Conservation (phyloP, 345 rosid genomes). For the Gossypium bickii region DNA sequence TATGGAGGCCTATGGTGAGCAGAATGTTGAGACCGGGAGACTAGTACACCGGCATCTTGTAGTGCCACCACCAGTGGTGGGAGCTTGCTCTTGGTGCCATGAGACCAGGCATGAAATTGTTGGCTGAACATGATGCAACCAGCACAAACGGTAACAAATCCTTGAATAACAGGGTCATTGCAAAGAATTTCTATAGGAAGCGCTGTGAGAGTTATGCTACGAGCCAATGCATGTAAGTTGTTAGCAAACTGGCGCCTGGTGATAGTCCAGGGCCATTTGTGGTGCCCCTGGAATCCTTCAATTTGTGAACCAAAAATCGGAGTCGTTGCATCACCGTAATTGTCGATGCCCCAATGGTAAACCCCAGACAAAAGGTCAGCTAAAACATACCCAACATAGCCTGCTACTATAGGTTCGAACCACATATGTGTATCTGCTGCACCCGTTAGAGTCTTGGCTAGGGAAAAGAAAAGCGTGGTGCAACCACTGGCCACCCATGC, state of each 20-base stretch:
- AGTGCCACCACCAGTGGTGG: slow-evolving; percentile 55
- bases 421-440: slow-evolving; percentile 45
- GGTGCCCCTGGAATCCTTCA: slow-evolving; percentile 91
- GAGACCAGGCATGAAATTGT: slow-evolving; percentile 96
- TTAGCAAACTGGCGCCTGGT: slow-evolving; percentile 81
- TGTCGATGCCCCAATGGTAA: slow-evolving; percentile 94
- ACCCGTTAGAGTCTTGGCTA: slow-evolving; percentile 45
- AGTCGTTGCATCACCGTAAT: slow-evolving; percentile 72
- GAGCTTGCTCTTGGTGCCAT: slow-evolving; percentile 77
- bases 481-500: slow-evolving; percentile 72
- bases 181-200: slow-evolving; percentile 55
- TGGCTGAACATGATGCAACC: slow-evolving; percentile 91
- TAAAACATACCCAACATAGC: slow-evolving; percentile 58
- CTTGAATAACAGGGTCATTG: slow-evolving; percentile 42
- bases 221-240: slow-evolving; percentile 73
- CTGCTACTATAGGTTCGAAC: slow-evolving; percentile 62
- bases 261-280: slow-evolving; percentile 87
- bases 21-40: slow-evolving; percentile 60
- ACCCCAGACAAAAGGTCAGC: slow-evolving; percentile 88
- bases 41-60: slow-evolving; percentile 69
- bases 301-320: slow-evolving; percentile 71
- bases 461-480: slow-evolving; percentile 48
- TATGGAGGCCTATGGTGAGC: slow-evolving; percentile 79
- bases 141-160: slow-evolving; percentile 51
- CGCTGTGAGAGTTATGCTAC: slow-evolving; percentile 46